Evolutionary conservation across 257 asterid species (phyloP).

Genomic region (Scutellaria barbata): DNA sequence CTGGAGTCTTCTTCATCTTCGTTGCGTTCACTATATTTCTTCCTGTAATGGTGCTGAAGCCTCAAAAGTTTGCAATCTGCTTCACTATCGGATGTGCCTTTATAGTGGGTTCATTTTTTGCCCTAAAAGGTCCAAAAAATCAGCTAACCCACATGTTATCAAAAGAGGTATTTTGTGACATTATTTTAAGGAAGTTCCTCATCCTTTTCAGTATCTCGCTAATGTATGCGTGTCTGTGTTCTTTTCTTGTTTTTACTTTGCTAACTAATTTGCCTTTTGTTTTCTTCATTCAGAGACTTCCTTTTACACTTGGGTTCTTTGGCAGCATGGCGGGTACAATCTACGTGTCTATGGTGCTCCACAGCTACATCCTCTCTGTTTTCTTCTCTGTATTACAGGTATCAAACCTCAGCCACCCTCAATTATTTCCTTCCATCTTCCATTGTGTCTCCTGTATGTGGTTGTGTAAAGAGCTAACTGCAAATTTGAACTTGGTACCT

Average conservation of each 20-base stretch:
- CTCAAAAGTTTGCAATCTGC: constrained; percentile 92
- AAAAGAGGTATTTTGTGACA: constrained; percentile 59
- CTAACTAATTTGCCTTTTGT: constrained; percentile 13
- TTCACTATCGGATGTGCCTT: constrained; percentile 87
- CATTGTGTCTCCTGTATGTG: not conserved
- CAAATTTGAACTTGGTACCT: not conserved
- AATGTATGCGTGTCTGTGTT: not conserved
- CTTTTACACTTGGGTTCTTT: constrained; percentile 69
- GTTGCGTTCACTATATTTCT: constrained; percentile 84
- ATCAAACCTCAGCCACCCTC: constrained; percentile 14
- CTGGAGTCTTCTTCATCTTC: constrained; percentile 81
- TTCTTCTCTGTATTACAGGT: constrained; percentile 84
- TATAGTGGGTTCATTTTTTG: constrained; percentile 81
- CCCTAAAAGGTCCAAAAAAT: constrained; percentile 79
- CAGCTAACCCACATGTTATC: constrained; percentile 86
- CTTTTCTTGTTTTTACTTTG: not conserved
- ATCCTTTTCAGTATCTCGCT: not conserved
- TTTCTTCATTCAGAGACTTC: constrained; percentile 65
- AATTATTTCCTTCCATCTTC: not conserved
- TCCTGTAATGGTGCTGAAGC: constrained; percentile 88
- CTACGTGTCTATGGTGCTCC: constrained; percentile 86
- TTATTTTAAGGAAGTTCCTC: not conserved
- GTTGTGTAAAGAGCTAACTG: not conserved
- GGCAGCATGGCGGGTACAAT: constrained; percentile 82
- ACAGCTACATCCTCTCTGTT: constrained; percentile 79